A percentile compares a stretch with the other conserved stretches of the same genome.
Conservation (phyloP, 768 basidiomycete genomes). For the Thelephora aurantiotincta region DNA sequence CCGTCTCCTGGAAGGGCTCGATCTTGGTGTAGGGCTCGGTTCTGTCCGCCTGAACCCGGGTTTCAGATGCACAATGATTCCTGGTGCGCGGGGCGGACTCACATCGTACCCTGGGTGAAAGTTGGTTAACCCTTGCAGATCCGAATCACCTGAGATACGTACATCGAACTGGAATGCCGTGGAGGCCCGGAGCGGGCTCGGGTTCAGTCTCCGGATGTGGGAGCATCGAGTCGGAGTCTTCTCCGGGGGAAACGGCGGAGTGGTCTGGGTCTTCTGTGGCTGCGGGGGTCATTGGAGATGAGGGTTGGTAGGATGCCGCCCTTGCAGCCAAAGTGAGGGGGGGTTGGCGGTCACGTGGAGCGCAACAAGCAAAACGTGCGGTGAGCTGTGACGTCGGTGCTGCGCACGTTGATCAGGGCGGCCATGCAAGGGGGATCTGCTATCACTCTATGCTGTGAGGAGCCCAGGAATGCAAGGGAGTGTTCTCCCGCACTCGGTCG, state of each 20-base stretch:
- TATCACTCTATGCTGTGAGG: no score
- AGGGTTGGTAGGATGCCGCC: no score
- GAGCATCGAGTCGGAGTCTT: constrained; percentile 44
- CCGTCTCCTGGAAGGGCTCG: constrained; percentile 68
- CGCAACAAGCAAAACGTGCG: no score
- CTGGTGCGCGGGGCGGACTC: constrained; percentile 19
- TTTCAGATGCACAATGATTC: no score
- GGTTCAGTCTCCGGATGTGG: constrained; percentile 29
- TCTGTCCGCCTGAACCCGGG: constrained; percentile 50
- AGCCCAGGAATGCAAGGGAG: no score
- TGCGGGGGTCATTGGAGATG: neutral
- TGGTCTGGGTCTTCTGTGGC: constrained; percentile 21
- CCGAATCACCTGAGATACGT: constrained; percentile 19
- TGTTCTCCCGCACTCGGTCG: no score
- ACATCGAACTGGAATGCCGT: constrained; percentile 74
- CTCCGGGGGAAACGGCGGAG: constrained; percentile 29
- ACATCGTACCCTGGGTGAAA: constrained; percentile 65
- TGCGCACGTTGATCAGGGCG: no score
- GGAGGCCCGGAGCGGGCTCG: constrained; percentile 60
- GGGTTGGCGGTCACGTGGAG: no score
- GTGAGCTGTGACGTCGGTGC: no score
- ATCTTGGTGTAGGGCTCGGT: constrained; percentile 76
- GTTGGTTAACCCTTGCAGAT: neutral
- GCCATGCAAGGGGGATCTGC: no score
- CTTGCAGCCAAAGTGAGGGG: neutral